Evolutionary conservation across 2,329 filamentous ascomycete genomes (phyloP).

Genomic region (Alternaria brassicae): DNA sequence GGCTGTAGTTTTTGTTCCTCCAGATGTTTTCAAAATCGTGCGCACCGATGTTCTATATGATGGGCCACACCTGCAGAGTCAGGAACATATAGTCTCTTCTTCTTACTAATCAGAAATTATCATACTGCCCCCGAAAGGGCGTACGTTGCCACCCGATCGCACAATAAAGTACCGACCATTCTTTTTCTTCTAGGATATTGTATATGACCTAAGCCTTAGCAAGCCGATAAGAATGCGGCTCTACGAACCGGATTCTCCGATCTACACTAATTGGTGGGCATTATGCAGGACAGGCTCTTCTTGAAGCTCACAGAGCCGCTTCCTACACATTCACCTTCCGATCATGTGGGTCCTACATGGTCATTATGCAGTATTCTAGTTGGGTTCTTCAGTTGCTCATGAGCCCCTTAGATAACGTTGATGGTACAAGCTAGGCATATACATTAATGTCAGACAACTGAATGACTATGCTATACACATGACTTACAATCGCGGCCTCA

Average conservation of each 20-base stretch:
- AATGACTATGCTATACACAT: conserved; percentile 56
- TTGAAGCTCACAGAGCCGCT: not conserved
- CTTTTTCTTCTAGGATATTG: not conserved
- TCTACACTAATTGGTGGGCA: not conserved
- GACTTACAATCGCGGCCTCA: conserved; percentile 35
- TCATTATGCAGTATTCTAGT: not conserved
- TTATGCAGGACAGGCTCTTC: not conserved
- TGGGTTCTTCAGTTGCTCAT: not conserved
- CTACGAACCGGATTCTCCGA: not conserved
- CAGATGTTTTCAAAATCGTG: not conserved
- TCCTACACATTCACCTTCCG: no score
- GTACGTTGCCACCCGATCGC: not conserved
- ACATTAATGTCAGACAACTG: not conserved
- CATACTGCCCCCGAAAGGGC: not conserved
- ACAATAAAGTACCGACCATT: not conserved
- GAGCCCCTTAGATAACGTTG: not conserved
- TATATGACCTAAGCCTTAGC: not conserved
- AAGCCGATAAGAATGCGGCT: not conserved
- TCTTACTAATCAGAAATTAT: not conserved
- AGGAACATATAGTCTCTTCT: not conserved
- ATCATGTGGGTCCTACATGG: no score
- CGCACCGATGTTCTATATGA: no score
- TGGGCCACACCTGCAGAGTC: not conserved
- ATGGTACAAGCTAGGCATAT: not conserved
- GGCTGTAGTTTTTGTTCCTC: not conserved